Base-by-base conservation (phyloP, 2,329 filamentous ascomycete genomes). In the Phyllosticta citriasiana region DNA sequence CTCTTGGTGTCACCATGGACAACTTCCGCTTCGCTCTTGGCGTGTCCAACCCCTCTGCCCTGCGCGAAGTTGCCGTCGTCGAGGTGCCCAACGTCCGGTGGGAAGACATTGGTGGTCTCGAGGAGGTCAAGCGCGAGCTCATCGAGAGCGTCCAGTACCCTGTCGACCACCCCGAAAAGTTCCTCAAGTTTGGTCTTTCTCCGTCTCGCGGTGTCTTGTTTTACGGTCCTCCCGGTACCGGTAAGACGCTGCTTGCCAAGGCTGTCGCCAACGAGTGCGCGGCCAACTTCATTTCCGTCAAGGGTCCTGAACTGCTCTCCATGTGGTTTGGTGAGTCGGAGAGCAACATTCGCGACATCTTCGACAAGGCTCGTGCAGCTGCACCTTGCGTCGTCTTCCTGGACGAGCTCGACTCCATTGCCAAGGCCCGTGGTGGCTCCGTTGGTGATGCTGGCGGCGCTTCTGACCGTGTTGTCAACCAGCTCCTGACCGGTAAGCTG, bases 281-380 rank as follows among this genome's bases (percentile, higher is more conserved):
- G 64, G 94, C 94, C 83, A 99, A 99, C 82, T 99, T 99, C 81
- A 97, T 99, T 74, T 99, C 94, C 51, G 88, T 99, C 78, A 99
- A 99, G 86, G 94, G 94, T 64, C 95, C 94, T 62, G 94, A 99
- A 77, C 83, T 99, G 71, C 85, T 99, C 70, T 97, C 91, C 77
- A 99, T 99, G 94, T 99, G 94, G 94, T 99, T 99, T 73, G 94
- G 94, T 87, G 94, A 99, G 81, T 99, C 94, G 60, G 95, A 99
- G 80, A 96, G 91, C 85, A 99, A 99, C 80, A 97, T 99, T 67
- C 90, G 94, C 74, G 94, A 99, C 76, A 99, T 99, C 71, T 99
- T 99, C 77, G 94, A 99, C 85, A 99, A 97, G 86, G 94, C 94
- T 66, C 91, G 94, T 74, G 95, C 94, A 65, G 94, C 95, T 64